phyloP scores from a whole-genome alignment of 2,329 filamentous ascomycete genomes.

The Epichloe typhina region DNA sequence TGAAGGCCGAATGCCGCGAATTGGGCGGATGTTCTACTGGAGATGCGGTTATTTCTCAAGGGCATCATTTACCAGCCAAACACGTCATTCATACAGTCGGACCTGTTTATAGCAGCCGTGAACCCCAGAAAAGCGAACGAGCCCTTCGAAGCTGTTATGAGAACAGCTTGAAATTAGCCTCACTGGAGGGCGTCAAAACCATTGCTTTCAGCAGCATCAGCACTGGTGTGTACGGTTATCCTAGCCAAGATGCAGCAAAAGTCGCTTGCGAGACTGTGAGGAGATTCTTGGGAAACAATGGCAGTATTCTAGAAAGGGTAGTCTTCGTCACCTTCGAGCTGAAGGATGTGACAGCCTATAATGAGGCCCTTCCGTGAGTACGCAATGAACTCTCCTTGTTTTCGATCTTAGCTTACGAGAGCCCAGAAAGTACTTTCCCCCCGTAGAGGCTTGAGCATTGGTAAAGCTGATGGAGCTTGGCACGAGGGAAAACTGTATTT shows the following conservation, averaged over 20 bases:
- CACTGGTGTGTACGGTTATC: slow-evolving; percentile 85
- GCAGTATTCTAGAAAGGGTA: slow-evolving; percentile 49
- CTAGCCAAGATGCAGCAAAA: slow-evolving; percentile 56
- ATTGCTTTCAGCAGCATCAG: slow-evolving; percentile 78
- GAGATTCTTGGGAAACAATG: slow-evolving; percentile 35
- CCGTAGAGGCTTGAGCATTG: slow-evolving; percentile 2
- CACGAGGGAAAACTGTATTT: neutral
- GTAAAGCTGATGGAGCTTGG: neutral
- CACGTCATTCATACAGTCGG: slow-evolving; percentile 87
- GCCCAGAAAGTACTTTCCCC: slow-evolving; percentile 16
- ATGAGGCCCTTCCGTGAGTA: slow-evolving; percentile 53
- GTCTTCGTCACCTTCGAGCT: slow-evolving; percentile 74
- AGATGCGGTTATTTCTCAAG: slow-evolving; percentile 68
- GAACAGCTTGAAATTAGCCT: slow-evolving; percentile 59
- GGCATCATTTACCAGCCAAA: slow-evolving; percentile 60
- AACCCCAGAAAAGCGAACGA: slow-evolving; percentile 26
- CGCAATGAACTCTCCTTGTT: neutral
- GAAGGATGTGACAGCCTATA: slow-evolving; percentile 68
- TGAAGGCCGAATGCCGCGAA: slow-evolving; percentile 57
- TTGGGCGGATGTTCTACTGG: slow-evolving; percentile 66
- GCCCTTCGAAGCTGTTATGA: slow-evolving; percentile 53
- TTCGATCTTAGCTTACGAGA: neutral
- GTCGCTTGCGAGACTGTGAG: slow-evolving; percentile 51
- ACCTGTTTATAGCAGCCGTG: slow-evolving; percentile 50
- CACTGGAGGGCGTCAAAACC: slow-evolving; percentile 48